A percentile compares a stretch with the other conserved stretches of the same genome.
These are phyloP conservation scores for Castanea crenata DNA, from an alignment of 306 rosid species.

Conservation along the genomic window DNA sequence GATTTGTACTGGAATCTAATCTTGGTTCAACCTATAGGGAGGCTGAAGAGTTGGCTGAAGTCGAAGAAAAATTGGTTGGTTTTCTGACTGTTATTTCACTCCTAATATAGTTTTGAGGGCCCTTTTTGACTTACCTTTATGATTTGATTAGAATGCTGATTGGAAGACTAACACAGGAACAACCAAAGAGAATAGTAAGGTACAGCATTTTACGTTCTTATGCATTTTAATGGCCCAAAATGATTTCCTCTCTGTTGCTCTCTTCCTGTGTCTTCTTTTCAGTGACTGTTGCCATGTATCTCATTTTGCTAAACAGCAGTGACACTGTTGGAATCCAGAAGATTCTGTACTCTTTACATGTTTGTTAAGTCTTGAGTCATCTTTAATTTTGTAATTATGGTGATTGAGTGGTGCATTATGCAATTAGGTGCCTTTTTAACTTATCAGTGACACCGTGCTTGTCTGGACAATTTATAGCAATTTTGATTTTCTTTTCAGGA, in stretches of 20 bases:
- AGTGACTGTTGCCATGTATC: neutral
- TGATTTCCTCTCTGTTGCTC: conserved; percentile 5
- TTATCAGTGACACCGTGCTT: neutral
- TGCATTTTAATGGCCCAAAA: neutral
- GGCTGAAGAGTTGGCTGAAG: conserved; percentile 86
- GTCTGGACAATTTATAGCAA: neutral
- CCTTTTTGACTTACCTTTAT: conserved; percentile 24
- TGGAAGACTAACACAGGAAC: conserved; percentile 49
- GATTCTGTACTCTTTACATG: neutral
- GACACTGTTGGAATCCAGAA: neutral
- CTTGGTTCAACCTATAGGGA: conserved; percentile 55
- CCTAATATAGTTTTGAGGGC: conserved; percentile 11
- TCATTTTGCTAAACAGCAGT: neutral
- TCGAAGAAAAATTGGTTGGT: conserved; percentile 82
- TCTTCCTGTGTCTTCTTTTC: neutral
- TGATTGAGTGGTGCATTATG: neutral
- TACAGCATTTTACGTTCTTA: conserved; percentile 15
- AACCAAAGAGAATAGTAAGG: conserved; percentile 61
- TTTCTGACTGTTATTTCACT: conserved; percentile 10
- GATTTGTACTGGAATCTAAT: conserved; percentile 10
- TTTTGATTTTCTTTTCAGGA: conserved; percentile 41
- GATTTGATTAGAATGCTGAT: conserved; percentile 53
- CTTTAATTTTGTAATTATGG: neutral
- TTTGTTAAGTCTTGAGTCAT: neutral
- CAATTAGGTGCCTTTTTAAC: neutral